phyloP scores from a whole-genome alignment of 345 rosid species.

The Orychophragmus violaceus region DNA sequence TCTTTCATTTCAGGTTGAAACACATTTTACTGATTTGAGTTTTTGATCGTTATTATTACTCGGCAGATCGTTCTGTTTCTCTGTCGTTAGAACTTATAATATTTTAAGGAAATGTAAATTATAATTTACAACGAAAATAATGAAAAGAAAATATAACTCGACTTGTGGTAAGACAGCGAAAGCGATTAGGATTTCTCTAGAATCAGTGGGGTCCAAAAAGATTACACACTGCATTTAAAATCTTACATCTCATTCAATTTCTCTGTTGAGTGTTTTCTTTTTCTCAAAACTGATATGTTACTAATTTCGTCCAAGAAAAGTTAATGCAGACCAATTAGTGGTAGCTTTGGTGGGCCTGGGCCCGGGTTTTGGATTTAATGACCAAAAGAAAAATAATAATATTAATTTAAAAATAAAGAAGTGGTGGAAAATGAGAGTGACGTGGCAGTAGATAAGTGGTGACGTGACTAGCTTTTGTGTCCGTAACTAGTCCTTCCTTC shows the following conservation, averaged over 20 bases:
- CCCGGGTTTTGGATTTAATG: conserved; percentile 5
- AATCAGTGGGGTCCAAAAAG: conserved; percentile 18
- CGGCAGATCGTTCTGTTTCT: neutral
- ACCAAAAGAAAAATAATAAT: neutral
- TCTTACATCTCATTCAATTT: neutral
- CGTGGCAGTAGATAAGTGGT: conserved; percentile 33
- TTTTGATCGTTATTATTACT: neutral
- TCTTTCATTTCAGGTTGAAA: neutral
- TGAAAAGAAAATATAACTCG: neutral
- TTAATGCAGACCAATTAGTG: conserved; percentile 13
- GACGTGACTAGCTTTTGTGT: conserved; percentile 11
- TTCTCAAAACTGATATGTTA: too few relatives aligned
- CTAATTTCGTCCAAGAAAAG: too few relatives aligned
- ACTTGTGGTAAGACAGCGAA: neutral
- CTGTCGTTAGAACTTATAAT: neutral
- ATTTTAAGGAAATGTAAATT: neutral
- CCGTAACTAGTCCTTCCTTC: conserved; percentile 8
- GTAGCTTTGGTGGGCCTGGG: conserved; percentile 21
- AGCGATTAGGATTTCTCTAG: neutral
- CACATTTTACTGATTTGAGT: neutral
- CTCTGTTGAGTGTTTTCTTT: too few relatives aligned
- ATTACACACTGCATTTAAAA: neutral
- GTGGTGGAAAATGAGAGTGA: conserved; percentile 27
- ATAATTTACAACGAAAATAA: neutral
- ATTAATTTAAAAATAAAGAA: neutral